Evolutionary conservation across 2,329 filamentous ascomycete species (phyloP).

Genomic region (Coleophoma crateriformis): DNA sequence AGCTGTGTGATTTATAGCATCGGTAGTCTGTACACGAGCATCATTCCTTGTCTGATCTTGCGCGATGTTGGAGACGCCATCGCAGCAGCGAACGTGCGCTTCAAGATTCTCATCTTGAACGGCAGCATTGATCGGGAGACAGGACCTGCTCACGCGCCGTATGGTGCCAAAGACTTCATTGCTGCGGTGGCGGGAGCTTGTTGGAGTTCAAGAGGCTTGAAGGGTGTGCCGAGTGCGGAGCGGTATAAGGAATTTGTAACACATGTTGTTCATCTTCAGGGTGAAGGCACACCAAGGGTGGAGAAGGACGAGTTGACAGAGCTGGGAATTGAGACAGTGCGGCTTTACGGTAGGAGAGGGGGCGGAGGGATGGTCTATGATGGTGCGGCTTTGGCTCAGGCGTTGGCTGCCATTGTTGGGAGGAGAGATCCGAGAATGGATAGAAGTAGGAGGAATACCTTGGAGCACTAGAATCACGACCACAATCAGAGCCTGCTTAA

Average conservation of each 20-base stretch:
- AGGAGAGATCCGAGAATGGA: slow-evolving; percentile 46
- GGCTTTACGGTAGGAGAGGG: slow-evolving; percentile 66
- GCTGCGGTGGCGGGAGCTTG: slow-evolving; percentile 72
- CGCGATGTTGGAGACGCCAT: slow-evolving; percentile 67
- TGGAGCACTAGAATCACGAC: slow-evolving; percentile 23
- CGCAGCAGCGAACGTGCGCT: slow-evolving; percentile 34
- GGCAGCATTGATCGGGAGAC: slow-evolving; percentile 83
- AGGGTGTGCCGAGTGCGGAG: slow-evolving; percentile 23
- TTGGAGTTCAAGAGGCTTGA: slow-evolving; percentile 6
- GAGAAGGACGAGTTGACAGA: slow-evolving; percentile 56
- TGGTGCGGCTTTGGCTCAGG: slow-evolving; percentile 65
- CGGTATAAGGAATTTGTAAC: slow-evolving; percentile 69
- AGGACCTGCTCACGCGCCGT: slow-evolving; percentile 53
- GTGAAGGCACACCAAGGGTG: slow-evolving; percentile 62
- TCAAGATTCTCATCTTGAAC: slow-evolving; percentile 71
- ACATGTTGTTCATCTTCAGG: slow-evolving; percentile 77
- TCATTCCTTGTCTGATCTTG: slow-evolving; percentile 78
- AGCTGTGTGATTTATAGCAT: slow-evolving; percentile 83
- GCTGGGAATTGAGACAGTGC: slow-evolving; percentile 72
- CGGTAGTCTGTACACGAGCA: slow-evolving; percentile 86
- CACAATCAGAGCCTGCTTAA: no score
- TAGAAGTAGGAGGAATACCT: slow-evolving; percentile 53
- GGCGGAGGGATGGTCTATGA: slow-evolving; percentile 65
- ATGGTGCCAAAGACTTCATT: slow-evolving; percentile 76
- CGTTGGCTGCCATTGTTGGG: slow-evolving; percentile 73